Conservation (phyloP, 805 yeast species). For the Metschnikowia proteae region DNA sequence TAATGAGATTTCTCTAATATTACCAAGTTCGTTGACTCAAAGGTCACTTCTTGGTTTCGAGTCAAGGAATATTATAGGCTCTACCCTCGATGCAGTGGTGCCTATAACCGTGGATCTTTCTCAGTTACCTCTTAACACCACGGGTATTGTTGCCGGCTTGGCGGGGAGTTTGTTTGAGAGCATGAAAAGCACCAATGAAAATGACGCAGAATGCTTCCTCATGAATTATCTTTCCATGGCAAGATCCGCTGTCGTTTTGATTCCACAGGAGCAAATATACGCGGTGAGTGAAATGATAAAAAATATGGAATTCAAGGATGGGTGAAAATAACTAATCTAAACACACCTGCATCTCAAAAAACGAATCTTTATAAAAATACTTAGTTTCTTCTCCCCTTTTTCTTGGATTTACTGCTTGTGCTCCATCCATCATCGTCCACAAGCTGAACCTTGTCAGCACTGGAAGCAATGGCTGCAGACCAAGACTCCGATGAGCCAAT, state of each 20-base stretch:
- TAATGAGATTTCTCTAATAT: constrained; percentile 46
- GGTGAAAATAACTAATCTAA: not conserved
- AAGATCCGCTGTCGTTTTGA: constrained; percentile 54
- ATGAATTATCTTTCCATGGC: constrained; percentile 63
- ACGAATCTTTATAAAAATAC: no score
- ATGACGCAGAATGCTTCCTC: constrained; percentile 31
- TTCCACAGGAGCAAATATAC: constrained; percentile 48
- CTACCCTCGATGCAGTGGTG: constrained; percentile 51
- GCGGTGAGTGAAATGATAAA: constrained; percentile 23
- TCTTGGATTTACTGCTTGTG: constrained; percentile 38
- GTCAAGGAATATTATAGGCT: constrained; percentile 47
- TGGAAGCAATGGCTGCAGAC: constrained; percentile 61
- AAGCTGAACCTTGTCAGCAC: constrained; percentile 35
- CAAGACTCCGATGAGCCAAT: constrained; percentile 51
- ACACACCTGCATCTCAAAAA: no score
- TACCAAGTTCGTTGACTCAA: constrained; percentile 40
- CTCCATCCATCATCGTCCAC: constrained; percentile 49
- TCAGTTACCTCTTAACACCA: constrained; percentile 52
- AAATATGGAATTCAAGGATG: constrained; percentile 1
- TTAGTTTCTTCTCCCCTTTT: constrained; percentile 30
- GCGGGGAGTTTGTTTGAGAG: constrained; percentile 47
- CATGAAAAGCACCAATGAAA: constrained; percentile 16
- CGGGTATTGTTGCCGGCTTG: constrained; percentile 65
- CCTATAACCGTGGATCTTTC: constrained; percentile 56
- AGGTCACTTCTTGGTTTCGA: constrained; percentile 39